Base-by-base conservation (phyloP, 2,329 filamentous ascomycete genomes). In the Penicillium griseofulvum region DNA sequence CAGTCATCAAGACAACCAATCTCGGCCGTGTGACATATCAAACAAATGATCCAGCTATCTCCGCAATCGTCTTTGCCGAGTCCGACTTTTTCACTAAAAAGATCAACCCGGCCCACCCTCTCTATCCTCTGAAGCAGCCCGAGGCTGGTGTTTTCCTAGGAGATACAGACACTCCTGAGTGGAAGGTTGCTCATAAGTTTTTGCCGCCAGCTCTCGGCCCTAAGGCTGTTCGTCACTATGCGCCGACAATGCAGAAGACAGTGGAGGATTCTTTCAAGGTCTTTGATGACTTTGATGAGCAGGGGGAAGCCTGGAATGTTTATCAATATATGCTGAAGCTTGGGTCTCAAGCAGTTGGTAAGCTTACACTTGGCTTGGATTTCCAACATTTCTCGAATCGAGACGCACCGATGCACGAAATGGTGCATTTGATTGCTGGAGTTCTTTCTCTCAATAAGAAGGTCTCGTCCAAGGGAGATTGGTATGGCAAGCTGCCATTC, bases 361-460 rank as follows among this genome's bases (percentile, higher is more conserved):
- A 79, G 56, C 56, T 81, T 12, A 73, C 71, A 0, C 68, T 81
- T 1, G 76, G 75, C 0, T 57, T 76, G 54, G 77, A 81, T 26
- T 72, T 80, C 48, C 55, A 75, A 9, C 78, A 81, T 50, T 80
- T 81, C 44, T 61, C 65, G 0, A 47, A 59, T 4, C 52, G 68
- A 1, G 74, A 85, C 46, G 70, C 82, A 0, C 79, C 75, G 0
- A 65, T 80, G 1, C 79, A 84, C 62, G 74, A 79, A 45, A 79
- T 86, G 68, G 79, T 85, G 0, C 63, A 72, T 38, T 58, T 70
- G 10, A 81, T 86, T 41, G 83, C 78, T 0, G 74, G 81, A 41
- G 60, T 74, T 0, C 72, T 87, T 2, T 72, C 76, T 28, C 68
- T 87, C 12, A 87, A 84, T 68, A 87, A 87, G 71, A 82, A 82